phyloP scores from a whole-genome alignment of 352 stramenopile species.

The Elongisporangium prolatum region DNA sequence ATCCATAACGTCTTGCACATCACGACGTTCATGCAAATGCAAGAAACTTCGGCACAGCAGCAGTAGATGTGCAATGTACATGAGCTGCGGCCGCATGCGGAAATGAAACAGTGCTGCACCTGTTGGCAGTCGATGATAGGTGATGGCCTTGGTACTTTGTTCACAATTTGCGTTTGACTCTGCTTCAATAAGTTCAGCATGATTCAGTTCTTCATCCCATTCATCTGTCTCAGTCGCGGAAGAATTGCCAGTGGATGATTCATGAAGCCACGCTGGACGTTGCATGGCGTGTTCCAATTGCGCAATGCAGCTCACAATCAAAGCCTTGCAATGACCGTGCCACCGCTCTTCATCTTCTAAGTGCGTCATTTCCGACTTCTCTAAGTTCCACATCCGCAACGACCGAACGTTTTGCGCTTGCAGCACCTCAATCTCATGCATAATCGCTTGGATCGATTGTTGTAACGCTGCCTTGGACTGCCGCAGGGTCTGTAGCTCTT shows the following conservation, averaged over 20 bases:
- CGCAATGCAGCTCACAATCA: constrained; percentile 25
- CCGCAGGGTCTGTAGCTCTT: constrained; percentile 20
- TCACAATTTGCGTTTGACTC: neutral
- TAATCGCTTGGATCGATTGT: constrained; percentile 16
- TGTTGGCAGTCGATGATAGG: constrained; percentile 20
- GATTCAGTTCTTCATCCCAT: neutral
- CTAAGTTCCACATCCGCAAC: constrained; percentile 21
- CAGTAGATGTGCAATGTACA: constrained; percentile 33
- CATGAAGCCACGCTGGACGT: constrained; percentile 27
- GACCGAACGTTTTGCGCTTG: constrained; percentile 38
- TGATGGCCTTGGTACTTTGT: neutral
- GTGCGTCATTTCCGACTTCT: constrained; percentile 23
- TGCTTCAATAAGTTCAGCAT: neutral
- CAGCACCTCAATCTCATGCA: constrained; percentile 28
- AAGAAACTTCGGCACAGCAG: constrained; percentile 39
- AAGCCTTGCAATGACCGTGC: constrained; percentile 42
- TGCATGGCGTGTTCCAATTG: constrained; percentile 13
- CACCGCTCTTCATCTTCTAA: constrained; percentile 34
- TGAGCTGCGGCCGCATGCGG: constrained; percentile 18
- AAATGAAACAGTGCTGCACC: constrained; percentile 31
- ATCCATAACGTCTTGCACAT: constrained; percentile 30
- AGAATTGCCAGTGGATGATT: neutral
- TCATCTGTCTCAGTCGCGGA: neutral
- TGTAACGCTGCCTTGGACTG: constrained; percentile 13
- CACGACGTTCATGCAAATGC: constrained; percentile 32